phyloP scores from a whole-genome alignment of 2,329 filamentous ascomycete genomes.

The Aureobasidium sp. region DNA sequence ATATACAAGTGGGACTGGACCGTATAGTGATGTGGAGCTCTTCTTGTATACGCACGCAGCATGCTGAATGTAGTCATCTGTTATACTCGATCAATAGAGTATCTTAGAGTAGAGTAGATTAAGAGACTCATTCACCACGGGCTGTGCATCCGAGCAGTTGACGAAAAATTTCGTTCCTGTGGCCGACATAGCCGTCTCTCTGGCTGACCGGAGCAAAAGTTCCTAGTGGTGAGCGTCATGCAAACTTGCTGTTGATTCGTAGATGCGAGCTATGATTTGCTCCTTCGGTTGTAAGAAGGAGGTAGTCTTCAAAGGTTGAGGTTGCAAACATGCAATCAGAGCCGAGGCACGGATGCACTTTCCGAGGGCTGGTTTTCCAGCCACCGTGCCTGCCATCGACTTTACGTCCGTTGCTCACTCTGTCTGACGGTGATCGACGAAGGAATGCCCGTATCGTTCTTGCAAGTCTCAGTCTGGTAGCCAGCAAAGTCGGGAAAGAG shows the following conservation, averaged over 20 bases:
- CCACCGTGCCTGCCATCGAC: not conserved
- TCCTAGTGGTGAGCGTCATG: not conserved
- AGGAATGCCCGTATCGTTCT: not conserved
- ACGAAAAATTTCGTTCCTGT: not conserved
- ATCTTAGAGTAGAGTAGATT: not conserved
- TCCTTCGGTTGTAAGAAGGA: not conserved
- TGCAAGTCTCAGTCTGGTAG: not conserved
- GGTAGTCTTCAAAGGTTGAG: not conserved
- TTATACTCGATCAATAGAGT: not conserved
- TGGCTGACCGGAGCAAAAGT: not conserved
- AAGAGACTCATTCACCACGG: not conserved
- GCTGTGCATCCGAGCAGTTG: not conserved
- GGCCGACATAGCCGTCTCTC: not conserved
- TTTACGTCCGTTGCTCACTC: not conserved
- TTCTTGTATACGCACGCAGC: not conserved
- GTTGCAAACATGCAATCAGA: not conserved
- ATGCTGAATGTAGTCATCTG: not conserved
- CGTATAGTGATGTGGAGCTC: not conserved
- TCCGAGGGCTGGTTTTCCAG: not conserved
- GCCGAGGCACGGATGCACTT: conserved; percentile 2
- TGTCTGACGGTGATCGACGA: not conserved
- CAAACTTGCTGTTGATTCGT: not conserved
- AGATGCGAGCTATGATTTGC: not conserved
- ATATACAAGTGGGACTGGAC: not conserved
- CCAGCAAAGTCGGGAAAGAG: not conserved